Percentiles rank a stretch among this genome's conserved stretches.
Evolutionary conservation across 2,329 filamentous ascomycete species (phyloP).

Genomic region (Talaromyces sp.): DNA sequence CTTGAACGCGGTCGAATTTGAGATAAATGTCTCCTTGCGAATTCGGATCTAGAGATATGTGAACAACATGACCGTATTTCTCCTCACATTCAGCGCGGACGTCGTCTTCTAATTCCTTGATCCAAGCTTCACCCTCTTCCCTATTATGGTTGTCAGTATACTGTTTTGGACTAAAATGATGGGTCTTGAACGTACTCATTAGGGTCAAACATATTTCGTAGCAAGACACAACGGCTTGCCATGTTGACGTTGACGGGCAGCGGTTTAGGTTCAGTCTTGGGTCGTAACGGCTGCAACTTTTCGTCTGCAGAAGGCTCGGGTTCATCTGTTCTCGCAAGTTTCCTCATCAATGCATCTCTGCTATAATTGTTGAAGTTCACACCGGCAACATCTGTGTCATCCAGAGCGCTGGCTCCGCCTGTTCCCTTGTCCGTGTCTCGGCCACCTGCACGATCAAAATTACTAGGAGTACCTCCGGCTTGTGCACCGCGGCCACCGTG

Average conservation of each 20-base stretch:
- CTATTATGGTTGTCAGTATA: conserved; percentile 42
- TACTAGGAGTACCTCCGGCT: conserved; percentile 63
- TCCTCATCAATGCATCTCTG: conserved; percentile 96
- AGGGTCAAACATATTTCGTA: conserved; percentile 94
- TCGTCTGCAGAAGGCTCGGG: conserved; percentile 58
- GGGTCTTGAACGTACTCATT: conserved; percentile 65
- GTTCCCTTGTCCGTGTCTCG: conserved; percentile 84
- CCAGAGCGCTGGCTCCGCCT: conserved; percentile 86
- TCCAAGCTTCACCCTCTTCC: conserved; percentile 81
- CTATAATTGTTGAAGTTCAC: conserved; percentile 99
- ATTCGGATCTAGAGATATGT: conserved; percentile 91
- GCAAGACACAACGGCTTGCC: conserved; percentile 86
- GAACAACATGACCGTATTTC: conserved; percentile 96
- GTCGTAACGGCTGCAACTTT: conserved; percentile 69
- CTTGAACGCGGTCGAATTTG: conserved; percentile 94
- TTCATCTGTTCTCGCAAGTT: conserved; percentile 94
- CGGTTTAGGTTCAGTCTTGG: conserved; percentile 73
- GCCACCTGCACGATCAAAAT: conserved; percentile 86
- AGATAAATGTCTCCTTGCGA: conserved; percentile 95
- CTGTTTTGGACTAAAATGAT: neutral
- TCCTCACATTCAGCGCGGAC: conserved; percentile 87
- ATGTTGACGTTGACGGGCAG: conserved; percentile 83
- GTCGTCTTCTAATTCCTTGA: conserved; percentile 91
- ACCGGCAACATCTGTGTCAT: conserved; percentile 95
- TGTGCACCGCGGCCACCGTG: conserved; percentile 82